Evolutionary conservation across 371 early-diverging fungal genomes (phyloP), one percentile per base, ranked within the genome.

Genomic region (Circinella umbellata): DNA sequence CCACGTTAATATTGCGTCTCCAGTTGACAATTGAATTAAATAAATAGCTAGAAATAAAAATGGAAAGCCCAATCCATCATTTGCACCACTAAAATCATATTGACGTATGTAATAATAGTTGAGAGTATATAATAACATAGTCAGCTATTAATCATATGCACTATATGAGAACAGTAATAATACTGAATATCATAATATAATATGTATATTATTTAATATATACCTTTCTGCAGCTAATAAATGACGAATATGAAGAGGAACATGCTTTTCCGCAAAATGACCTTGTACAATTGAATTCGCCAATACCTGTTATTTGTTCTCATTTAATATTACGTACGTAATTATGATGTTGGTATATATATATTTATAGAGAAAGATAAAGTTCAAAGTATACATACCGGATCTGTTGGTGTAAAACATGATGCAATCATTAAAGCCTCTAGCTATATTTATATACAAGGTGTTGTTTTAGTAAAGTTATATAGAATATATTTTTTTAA

Each of bases 241-340:
- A 65, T 94, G 76, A 36, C 98, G 91, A 14, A 98, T 83, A 54
- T 92, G 76, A 11, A 77, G 69, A 0, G 97, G 95, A 11, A 99
- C 93, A 65, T 95, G 88, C 65, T 88, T 88, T 71, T 95, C 96
- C 1, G 99, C 98, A 87, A 97, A 98, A 61, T 90, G 85, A 15
- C 99, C 98, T 73, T 95, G 95, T 10, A 98, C 91, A 20, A 98
- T 93, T 3, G 94, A 92, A 82, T 94, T 96, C 66, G 98, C 94
- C 63, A 99, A 76, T 8, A 99, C 80, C 86, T 86, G 66, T 36
- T 42, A 53, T 17, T 27, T 27, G 27, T 27, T 27, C 27, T 27
- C 2, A 27, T 27, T 27, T 2, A 27, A 27, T 27, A 27, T 27
- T 27, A 27, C 27, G 2, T 27, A 27, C 27, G 2, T 1, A 27